A percentile compares a stretch with the other conserved stretches of the same genome.
These are phyloP conservation scores for Cryptococcus floricola DNA, from an alignment of 1,284 basidiomycete genomes.

Conservation along the genomic window DNA sequence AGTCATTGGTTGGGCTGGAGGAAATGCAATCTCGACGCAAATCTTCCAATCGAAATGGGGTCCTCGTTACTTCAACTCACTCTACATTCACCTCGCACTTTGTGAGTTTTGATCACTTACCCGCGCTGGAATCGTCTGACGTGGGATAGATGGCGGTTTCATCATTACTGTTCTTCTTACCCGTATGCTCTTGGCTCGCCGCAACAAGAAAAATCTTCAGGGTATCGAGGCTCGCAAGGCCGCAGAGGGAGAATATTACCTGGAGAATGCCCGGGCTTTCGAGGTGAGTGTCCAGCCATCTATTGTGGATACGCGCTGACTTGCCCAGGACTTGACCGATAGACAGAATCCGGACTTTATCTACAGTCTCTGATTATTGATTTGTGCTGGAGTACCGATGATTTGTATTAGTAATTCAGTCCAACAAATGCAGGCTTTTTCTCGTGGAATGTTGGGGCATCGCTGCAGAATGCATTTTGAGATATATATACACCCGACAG, in stretches of 20 bases:
- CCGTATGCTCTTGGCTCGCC: conserved; percentile 16
- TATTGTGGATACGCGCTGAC: neutral
- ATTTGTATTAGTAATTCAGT: too few species aligned
- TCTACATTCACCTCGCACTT: conserved; percentile 37
- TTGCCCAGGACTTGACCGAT: conserved; percentile 27
- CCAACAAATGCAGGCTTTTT: too few species aligned
- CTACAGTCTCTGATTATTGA: conserved; percentile 14
- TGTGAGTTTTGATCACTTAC: conserved; percentile 17
- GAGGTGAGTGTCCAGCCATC: conserved; percentile 5
- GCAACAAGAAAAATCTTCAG: conserved; percentile 22
- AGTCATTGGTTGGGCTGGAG: conserved; percentile 33
- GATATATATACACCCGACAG: too few species aligned
- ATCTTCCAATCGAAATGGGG: conserved; percentile 31
- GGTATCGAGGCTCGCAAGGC: conserved; percentile 3
- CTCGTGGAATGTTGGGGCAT: too few species aligned
- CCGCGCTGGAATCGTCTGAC: neutral
- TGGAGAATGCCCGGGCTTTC: conserved; percentile 15
- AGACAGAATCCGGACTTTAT: conserved; percentile 31
- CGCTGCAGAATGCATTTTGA: too few species aligned
- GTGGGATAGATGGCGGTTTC: neutral
- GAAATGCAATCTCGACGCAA: conserved; percentile 35
- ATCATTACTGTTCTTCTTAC: conserved; percentile 18
- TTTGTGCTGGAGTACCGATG: too few species aligned
- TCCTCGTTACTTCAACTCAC: conserved; percentile 30
- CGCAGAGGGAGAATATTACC: neutral